Evolutionary conservation across 2,329 filamentous ascomycete species (phyloP), one percentile per base, ranked within the genome.

Genomic region (Dothidotthia symphoricarpi): DNA sequence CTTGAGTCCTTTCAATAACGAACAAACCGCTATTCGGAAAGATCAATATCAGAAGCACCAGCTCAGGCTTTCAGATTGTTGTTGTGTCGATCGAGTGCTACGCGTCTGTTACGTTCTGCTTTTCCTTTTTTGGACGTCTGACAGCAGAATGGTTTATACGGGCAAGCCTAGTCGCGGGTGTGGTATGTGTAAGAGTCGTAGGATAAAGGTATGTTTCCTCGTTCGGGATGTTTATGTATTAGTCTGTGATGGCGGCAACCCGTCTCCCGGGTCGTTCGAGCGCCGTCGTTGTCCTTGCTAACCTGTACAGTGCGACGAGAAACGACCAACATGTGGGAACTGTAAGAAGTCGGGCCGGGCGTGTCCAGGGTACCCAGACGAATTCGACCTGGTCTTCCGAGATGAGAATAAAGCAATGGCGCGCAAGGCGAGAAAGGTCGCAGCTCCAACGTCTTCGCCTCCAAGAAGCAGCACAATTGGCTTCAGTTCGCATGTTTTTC

Each of bases 391-490:
- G 16, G 77, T 87, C 37, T 85, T 86, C 53, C 80, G 83, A 39
- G 83, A 86, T 60, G 83, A 86, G 67, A 86, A 83, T 17, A 77
- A 79, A 49, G 81, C 82, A 1, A 83, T 82, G 24, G 81, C 82
- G 55, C 74, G 77, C 45, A 75, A 81, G 54, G 81, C 78, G 12
- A 74, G 75, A 39, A 80, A 76, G 36, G 43, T 50, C 1, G 59
- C 56, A 11, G 51, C 49, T 2, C 50, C 53, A 14, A 51, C 36
- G 16, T 41, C 43, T 25, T 36, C 43, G 16, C 42, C 45, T 25
- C 34, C 43, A 19, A 47, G 41, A 31, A 47, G 44, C 33, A 57
- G 42, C 31, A 43, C 43, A 17, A 34, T 31, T 24, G 39, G 38
- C 24, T 52, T 45, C 31, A 51, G 50, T 43, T 61, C 59, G 42